Base-by-base conservation (phyloP, 441 rosid genomes). In the Populus hybrid region DNA sequence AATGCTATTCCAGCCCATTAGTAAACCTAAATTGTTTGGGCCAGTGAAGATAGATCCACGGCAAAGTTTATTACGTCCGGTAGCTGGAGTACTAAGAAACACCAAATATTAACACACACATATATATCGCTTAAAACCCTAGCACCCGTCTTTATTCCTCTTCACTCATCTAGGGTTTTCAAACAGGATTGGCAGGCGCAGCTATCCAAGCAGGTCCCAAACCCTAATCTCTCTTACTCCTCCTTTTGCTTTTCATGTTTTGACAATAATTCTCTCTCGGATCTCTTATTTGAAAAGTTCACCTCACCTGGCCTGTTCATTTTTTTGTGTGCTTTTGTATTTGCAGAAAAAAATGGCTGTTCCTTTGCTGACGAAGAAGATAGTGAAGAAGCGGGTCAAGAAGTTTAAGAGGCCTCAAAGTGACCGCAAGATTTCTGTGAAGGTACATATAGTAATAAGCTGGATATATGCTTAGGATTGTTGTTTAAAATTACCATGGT, bases 361-460 rank as follows among this genome's bases (percentile, higher is more conserved):
- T 59, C 94, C 97, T 35, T 87, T 91, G 85, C 74, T 89, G 77
- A 76, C 74, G 69, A 93, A 93, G 92, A 93, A 88, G 92, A 84
- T 87, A n/a, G 87, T 90, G 82, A 93, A 92, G 98, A 93, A 93
- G 93, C 86, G 93, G 66, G 86, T 86, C 81, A 91, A 91, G 84
- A 83, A 92, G 80, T 93, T 93, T 80, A 89, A 89, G 88, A 87
- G 90, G 83, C 89, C 92, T 3, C 90, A 90, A 74, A 80, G 90
- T 75, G 93, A 90, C 76, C 77, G 92, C 12, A 89, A 86, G 86
- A 84, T 87, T 23, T 75, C 86, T 28, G 89, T 89, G 16, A 87
- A 89, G 92, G 94, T 88, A 81, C 16, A 12, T 12, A 42, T 42
- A 42, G 10, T 42, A 40, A 40, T 11, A 40, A 61, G 11, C 65